These are phyloP conservation scores for Herpetomonas samuelpessoai DNA, from an alignment of 208 protist genomes.

Conservation along the genomic window DNA sequence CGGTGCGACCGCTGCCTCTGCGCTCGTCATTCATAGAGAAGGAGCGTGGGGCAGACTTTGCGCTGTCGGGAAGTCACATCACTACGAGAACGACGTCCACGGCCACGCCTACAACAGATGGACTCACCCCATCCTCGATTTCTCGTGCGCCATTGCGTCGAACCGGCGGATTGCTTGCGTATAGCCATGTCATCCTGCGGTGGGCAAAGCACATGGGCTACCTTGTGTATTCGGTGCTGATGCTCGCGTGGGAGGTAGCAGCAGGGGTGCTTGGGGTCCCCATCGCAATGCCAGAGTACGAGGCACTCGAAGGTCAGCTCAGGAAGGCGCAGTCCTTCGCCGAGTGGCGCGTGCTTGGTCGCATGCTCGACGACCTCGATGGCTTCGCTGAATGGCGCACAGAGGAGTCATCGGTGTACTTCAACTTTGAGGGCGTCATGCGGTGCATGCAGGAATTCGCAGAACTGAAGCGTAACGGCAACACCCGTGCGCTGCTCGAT, in stretches of 20 bases:
- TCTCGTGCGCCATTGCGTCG: too few species aligned
- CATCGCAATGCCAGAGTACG: slow-evolving; percentile 25
- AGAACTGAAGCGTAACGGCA: slow-evolving; percentile 33
- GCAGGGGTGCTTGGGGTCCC: slow-evolving; percentile 47
- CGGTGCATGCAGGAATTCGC: slow-evolving; percentile 33
- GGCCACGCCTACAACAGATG: too few species aligned
- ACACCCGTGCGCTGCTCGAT: slow-evolving; percentile 27
- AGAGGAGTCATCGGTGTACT: slow-evolving; percentile 25
- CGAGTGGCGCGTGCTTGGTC: slow-evolving; percentile 42
- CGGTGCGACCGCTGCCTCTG: too few species aligned
- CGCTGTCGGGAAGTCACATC: too few species aligned
- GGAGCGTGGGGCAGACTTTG: too few species aligned
- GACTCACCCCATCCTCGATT: too few species aligned
- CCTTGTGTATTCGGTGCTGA: slow-evolving; percentile 18
- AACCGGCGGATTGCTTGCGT: slow-evolving; percentile 3
- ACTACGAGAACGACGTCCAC: too few species aligned
- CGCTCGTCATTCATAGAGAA: too few species aligned
- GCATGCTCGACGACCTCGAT: slow-evolving; percentile 51
- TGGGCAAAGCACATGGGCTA: slow-evolving; percentile 19
- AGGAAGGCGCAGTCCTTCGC: slow-evolving; percentile 23
- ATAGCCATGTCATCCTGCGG: slow-evolving; percentile 8
- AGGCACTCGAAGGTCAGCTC: slow-evolving; percentile 19
- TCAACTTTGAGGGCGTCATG: slow-evolving; percentile 49
- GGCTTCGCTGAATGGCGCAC: slow-evolving; percentile 49
- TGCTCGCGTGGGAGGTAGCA: slow-evolving; percentile 32